Percentiles rank a stretch among this genome's conserved stretches.
Conservation (phyloP, 768 basidiomycete species). For the Termitomyces sp. region DNA sequence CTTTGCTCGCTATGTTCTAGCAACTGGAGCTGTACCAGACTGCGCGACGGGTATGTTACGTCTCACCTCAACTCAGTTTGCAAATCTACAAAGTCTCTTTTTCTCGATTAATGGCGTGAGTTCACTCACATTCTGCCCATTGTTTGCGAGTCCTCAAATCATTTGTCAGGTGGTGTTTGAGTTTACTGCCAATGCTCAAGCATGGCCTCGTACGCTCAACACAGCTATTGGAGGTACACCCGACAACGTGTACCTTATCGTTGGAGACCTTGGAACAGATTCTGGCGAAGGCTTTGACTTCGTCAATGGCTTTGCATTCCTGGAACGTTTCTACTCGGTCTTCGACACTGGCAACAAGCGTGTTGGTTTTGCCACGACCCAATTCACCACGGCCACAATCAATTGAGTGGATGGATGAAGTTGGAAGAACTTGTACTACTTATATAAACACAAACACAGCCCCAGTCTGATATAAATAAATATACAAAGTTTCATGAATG, state of each 20-base stretch:
- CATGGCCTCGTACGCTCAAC: too few species aligned
- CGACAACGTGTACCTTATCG: constrained; percentile 28
- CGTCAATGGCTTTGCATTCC: too few species aligned
- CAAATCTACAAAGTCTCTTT: constrained; percentile 46
- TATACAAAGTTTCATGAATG: neutral
- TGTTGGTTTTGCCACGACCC: too few species aligned
- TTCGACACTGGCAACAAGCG: too few species aligned
- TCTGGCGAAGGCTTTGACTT: constrained; percentile 22
- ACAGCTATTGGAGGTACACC: too few species aligned
- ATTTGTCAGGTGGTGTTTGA: constrained; percentile 19
- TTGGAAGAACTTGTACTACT: constrained; percentile 19
- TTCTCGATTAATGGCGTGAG: constrained; percentile 50
- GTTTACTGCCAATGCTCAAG: too few species aligned
- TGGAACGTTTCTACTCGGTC: too few species aligned
- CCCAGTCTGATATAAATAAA: neutral
- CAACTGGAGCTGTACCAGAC: constrained; percentile 33
- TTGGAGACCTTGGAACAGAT: constrained; percentile 31
- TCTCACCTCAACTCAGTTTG: constrained; percentile 47
- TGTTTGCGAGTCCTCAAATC: neutral
- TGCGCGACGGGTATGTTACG: constrained; percentile 40
- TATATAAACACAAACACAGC: constrained; percentile 4
- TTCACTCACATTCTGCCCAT: neutral
- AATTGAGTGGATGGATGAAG: too few species aligned
- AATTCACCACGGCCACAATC: too few species aligned
- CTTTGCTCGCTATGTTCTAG: constrained; percentile 35